Conservation (phyloP, 371 early-diverging fungal species). For the Mortierella sp. region DNA sequence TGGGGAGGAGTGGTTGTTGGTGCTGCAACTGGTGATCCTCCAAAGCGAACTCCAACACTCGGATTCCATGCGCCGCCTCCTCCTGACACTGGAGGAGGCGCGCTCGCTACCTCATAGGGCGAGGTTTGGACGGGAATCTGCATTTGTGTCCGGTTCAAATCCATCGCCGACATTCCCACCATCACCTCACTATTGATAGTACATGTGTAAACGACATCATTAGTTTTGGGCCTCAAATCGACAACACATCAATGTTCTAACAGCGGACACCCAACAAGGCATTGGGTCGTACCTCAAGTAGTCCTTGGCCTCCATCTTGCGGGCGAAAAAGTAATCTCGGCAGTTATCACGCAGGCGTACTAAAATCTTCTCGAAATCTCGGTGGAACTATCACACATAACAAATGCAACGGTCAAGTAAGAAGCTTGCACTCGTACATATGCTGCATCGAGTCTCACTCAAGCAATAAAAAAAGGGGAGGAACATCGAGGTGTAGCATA, state of each 20-base stretch:
- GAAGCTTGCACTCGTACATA: not conserved
- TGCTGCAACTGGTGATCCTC: conserved; percentile 12
- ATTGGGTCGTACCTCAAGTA: conserved; percentile 47
- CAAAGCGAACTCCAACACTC: conserved; percentile 38
- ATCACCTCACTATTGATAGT: conserved; percentile 37
- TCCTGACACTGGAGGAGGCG: conserved; percentile 23
- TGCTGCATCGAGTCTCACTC: too few relatives aligned
- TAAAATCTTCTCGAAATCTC: conserved; percentile 74
- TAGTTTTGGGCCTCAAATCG: not conserved
- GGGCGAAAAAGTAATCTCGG: conserved; percentile 76
- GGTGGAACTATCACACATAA: conserved; percentile 71
- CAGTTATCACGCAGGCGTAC: conserved; percentile 72
- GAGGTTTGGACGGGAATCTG: conserved; percentile 19
- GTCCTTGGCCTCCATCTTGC: conserved; percentile 79
- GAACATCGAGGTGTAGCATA: not conserved
- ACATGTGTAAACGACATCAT: not conserved
- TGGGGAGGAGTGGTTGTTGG: conserved; percentile 5
- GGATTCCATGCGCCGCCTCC: conserved; percentile 36
- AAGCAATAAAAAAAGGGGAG: too few relatives aligned
- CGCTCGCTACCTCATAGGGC: conserved; percentile 38
- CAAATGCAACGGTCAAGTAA: not conserved
- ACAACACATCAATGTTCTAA: too few relatives aligned
- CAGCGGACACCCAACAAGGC: not conserved
- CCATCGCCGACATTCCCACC: conserved; percentile 32
- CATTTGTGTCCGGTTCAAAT: conserved; percentile 33